Evolutionary conservation across 345 rosid genomes (phyloP), one percentile per base, ranked within the genome.

Genomic region (Aquilaria yunnanensis): DNA sequence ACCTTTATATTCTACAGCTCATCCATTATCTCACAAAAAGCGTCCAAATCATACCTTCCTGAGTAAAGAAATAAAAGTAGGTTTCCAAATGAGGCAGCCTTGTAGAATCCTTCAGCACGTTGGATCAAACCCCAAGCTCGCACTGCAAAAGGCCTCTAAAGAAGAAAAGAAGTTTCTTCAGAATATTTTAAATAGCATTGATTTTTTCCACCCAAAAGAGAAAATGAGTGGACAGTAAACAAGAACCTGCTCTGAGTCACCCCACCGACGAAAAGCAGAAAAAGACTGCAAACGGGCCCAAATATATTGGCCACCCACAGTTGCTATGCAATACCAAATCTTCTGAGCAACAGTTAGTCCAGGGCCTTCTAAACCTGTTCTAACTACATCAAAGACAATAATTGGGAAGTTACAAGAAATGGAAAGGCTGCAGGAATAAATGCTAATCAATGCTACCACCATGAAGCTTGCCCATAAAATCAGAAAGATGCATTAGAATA

Each of bases 201-300:
- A 5, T 52, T 31, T 13, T 57, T 8, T 47, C 54, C 2, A 37
- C 0, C 14, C 10, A 6, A 48, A 49, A 43, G 30, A 9, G 46
- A 41, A 53, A 45, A 31, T 34, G 12, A 61, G 61, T 49, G 33
- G 16, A 47, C 10, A 34, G 13, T 46, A 9, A 34, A 60, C 32
- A 60, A 33, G 29, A 16, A 88, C 92, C 97, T 85, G 96, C 69
- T 88, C 93, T 72, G 99, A 85, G 72, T 91, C 86, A 65, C 96
- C 99, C 99, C 97, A 94, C 79, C 96, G 79, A 53, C 96, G 92
- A 69, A 94, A 94, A 65, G 97, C 97, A 59, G 99, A 94, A 70
- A 94, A 94, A 0, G 96, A 87, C 66, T 91, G 96, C 64, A 88
- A 66, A 51, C 97, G 88, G 60, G 96, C 84, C 90, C 91, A 90